Base-by-base conservation (phyloP, 148 eudicot species). In the Rhododendron vialii region DNA sequence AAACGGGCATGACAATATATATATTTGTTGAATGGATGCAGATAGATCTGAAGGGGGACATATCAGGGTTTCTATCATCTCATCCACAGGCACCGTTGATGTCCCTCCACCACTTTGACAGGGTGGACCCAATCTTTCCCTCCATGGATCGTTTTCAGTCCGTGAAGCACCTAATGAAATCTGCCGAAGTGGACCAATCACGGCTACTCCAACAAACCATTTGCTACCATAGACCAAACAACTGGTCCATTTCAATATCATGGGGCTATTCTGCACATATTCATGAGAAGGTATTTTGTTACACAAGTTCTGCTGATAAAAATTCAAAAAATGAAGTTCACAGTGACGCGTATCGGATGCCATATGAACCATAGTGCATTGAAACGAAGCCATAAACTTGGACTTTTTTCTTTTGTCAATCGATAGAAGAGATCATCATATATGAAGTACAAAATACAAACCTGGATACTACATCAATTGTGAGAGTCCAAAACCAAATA, bases 161-260 rank as follows among this genome's bases (percentile, higher is more conserved):
- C 4, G 74, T 90, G 9, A 82, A 57, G 22, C 95, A 89, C 86
- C 92, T 94, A 33, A 86, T 92, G 78, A 90, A 88, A 83, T 92
- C 92, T 20, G 90, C 86, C 1, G 57, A 78, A 48, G 53, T 83
- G 74, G 96, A 94, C 81, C 91, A 91, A 38, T 84, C 90, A 24
- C 89, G 94, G 7, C 38, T 92, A 75, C 51, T 94, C 91, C 96
- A 94, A 83, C 94, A 94, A 87, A 94, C 94, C 24, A 87, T 94
- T 50, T 92, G 95, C 91, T 90, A 92, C 73, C 92, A 92, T 80
- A 77, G 41, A 17, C 55, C 84, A 78, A 89, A 69, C 41, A 93
- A 88, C 77, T 51, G 92, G 87, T 86, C 96, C 5, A 82, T 92
- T 63, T 92, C 96, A 11, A 71, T 93, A 53, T 88, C 94, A 1